phyloP scores from a whole-genome alignment of 2,329 filamentous ascomycete species.

The Sporothrix phasma region DNA sequence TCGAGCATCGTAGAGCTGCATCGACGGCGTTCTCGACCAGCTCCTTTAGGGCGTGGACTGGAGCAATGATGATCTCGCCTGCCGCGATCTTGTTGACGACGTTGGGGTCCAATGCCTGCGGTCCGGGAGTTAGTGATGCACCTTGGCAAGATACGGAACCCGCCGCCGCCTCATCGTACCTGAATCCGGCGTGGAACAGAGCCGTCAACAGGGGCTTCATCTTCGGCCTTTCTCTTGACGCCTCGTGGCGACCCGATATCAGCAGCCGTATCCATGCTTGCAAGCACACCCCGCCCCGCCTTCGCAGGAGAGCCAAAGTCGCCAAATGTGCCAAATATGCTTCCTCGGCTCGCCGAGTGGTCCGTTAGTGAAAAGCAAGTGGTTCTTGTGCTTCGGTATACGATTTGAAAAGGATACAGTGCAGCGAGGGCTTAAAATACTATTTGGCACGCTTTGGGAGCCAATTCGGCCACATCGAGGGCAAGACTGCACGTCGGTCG shows the following conservation, averaged over 20 bases:
- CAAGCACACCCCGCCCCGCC: too few relatives aligned
- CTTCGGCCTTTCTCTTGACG: constrained; percentile 14
- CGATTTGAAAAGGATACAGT: not conserved
- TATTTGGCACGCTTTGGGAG: not conserved
- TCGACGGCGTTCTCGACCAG: constrained; percentile 95
- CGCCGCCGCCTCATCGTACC: constrained; percentile 26
- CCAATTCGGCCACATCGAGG: not conserved
- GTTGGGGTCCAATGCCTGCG: constrained; percentile 72
- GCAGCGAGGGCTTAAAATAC: too few relatives aligned
- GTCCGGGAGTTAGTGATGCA: not conserved
- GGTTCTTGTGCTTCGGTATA: not conserved
- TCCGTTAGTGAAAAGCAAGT: too few relatives aligned
- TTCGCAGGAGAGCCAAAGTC: not conserved
- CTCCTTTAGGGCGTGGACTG: constrained; percentile 92
- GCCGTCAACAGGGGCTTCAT: not conserved
- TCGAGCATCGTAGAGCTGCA: constrained; percentile 88
- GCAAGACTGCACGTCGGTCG: not conserved
- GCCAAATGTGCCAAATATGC: not conserved
- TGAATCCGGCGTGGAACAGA: constrained; percentile 34
- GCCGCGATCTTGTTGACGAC: constrained; percentile 98
- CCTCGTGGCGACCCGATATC: constrained; percentile 5
- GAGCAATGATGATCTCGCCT: constrained; percentile 95
- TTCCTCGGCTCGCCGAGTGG: not conserved
- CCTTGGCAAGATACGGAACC: not conserved
- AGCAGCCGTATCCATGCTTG: not conserved